A percentile compares a stretch with the other conserved stretches of the same genome.
These are phyloP conservation scores for Stentor coeruleus DNA, from an alignment of 73 alveolate species.

Conservation along the genomic window DNA sequence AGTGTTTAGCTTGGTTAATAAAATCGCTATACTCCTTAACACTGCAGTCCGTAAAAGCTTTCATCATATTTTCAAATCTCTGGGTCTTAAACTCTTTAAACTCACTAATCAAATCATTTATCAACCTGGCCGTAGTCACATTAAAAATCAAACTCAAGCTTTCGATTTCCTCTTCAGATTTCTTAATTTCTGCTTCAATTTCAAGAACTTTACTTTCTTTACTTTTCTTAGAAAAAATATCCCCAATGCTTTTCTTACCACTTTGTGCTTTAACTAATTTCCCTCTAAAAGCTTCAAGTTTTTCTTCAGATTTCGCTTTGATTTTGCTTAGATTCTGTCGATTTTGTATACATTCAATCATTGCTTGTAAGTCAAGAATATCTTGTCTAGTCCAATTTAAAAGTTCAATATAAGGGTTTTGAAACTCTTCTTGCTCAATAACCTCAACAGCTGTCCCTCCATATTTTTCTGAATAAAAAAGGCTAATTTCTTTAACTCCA, in stretches of 20 bases:
- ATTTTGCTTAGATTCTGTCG: background rate
- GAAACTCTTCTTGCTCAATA: background rate
- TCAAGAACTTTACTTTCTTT: background rate
- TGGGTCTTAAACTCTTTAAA: background rate
- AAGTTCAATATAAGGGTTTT: slow-evolving; percentile 14
- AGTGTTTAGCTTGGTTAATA: background rate
- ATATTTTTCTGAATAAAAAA: background rate
- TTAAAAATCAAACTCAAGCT: background rate
- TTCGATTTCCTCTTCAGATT: background rate
- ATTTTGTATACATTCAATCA: background rate
- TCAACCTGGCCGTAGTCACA: background rate
- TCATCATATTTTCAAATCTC: background rate
- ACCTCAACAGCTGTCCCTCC: background rate
- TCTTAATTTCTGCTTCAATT: background rate
- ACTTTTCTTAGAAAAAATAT: background rate
- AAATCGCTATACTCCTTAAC: background rate
- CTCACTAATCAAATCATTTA: background rate
- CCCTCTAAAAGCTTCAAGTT: background rate
- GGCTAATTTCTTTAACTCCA: background rate
- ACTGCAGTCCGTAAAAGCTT: background rate
- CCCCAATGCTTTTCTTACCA: background rate
- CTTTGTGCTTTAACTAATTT: background rate
- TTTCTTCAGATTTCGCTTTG: background rate
- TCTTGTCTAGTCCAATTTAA: slow-evolving; percentile 1
- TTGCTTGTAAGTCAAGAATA: background rate